These are phyloP conservation scores for Biancaea sappan DNA, from an alignment of 306 rosid genomes.

Conservation along the genomic window DNA sequence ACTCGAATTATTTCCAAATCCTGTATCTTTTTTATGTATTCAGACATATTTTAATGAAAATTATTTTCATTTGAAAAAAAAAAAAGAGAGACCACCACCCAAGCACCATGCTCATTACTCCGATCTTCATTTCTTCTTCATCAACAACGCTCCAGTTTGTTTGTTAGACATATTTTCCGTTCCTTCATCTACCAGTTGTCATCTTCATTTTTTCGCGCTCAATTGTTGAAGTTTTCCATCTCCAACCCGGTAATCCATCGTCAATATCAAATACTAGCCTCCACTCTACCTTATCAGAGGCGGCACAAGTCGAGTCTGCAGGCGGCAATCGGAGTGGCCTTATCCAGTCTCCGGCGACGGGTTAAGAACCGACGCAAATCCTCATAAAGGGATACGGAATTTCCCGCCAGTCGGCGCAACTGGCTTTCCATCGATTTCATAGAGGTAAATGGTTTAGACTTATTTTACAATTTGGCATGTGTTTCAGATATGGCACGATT, in stretches of 20 bases:
- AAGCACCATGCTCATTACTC: neutral
- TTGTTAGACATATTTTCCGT: slow-evolving; percentile 47
- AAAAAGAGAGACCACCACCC: neutral
- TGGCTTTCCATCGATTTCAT: slow-evolving; percentile 77
- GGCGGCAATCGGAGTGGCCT: slow-evolving; percentile 38
- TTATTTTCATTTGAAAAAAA: too few species aligned
- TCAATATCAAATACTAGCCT: slow-evolving; percentile 14
- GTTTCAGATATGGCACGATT: slow-evolving; percentile 13
- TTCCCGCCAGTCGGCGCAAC: slow-evolving; percentile 72
- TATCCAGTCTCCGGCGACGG: slow-evolving; percentile 45
- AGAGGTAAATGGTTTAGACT: slow-evolving; percentile 46
- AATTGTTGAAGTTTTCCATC: slow-evolving; percentile 35
- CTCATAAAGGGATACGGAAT: slow-evolving; percentile 77
- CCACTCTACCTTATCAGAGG: slow-evolving; percentile 44
- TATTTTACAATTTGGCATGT: neutral
- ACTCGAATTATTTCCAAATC: too few species aligned
- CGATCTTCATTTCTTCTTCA: neutral
- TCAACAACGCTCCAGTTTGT: slow-evolving; percentile 45
- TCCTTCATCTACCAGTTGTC: slow-evolving; percentile 40
- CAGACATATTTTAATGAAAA: too few species aligned
- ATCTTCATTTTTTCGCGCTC: slow-evolving; percentile 45
- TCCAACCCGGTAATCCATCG: slow-evolving; percentile 10
- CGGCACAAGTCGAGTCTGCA: slow-evolving; percentile 42
- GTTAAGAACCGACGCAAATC: slow-evolving; percentile 69
- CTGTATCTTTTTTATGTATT: too few species aligned